phyloP scores from a whole-genome alignment of 345 rosid genomes.

The Hibiscus syriacus region DNA sequence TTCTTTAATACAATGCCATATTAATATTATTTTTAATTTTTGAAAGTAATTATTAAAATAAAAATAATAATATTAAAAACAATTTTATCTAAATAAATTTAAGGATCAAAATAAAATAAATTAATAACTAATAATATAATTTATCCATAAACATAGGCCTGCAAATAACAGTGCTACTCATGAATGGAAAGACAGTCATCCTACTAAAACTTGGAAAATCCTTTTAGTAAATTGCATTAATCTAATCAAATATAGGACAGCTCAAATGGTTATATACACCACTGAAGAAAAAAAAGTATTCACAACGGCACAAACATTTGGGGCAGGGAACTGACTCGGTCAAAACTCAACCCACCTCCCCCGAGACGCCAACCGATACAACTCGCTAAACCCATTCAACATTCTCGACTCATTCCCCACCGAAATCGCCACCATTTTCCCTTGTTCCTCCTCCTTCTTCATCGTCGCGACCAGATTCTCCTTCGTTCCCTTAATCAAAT shows the following conservation, averaged over 20 bases:
- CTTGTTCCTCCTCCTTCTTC: constrained; percentile 7
- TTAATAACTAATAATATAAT: too few relatives aligned
- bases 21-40: too few relatives aligned
- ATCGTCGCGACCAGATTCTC: constrained; percentile 2
- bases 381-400: background rate
- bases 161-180: too few relatives aligned
- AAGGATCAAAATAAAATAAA: too few relatives aligned
- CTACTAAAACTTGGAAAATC: too few relatives aligned
- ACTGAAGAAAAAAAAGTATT: background rate
- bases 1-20: too few relatives aligned
- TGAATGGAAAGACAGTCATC: too few relatives aligned
- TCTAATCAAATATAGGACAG: background rate
- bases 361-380: background rate
- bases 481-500: constrained; percentile 19
- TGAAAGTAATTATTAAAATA: too few relatives aligned
- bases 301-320: background rate
- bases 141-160: too few relatives aligned
- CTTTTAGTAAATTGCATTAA: too few relatives aligned
- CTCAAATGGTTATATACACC: background rate
- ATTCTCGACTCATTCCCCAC: constrained; percentile 4
- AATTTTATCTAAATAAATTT: too few relatives aligned
- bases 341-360: constrained; percentile 3
- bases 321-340: background rate
- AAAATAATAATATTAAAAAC: too few relatives aligned
- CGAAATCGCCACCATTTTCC: constrained; percentile 10